Conservation (phyloP, 192 early-diverging fungal species). For the Backusella liffmaniae region DNA sequence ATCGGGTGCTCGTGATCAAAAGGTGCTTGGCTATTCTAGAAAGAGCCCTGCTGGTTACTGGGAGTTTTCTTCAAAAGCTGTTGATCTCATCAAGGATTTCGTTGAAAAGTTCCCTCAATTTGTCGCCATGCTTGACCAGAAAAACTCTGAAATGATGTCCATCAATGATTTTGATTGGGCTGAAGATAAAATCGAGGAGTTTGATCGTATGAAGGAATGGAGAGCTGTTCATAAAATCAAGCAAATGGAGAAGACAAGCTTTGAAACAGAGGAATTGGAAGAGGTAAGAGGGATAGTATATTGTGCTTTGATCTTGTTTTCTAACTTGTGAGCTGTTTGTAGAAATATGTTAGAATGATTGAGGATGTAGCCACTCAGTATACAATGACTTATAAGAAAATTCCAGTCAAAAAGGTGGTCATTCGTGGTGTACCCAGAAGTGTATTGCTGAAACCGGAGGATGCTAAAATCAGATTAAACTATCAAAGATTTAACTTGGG, state of each 20-base stretch:
- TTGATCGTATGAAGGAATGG: constrained; percentile 63
- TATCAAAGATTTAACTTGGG: constrained; percentile 83
- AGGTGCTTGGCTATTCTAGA: constrained; percentile 86
- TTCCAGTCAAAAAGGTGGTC: constrained; percentile 41
- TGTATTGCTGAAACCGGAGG: constrained; percentile 74
- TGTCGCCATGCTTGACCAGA: constrained; percentile 17
- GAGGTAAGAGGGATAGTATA: constrained; percentile 42
- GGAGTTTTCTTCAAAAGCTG: constrained; percentile 83
- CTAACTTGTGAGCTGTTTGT: not conserved
- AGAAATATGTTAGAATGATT: constrained; percentile 47
- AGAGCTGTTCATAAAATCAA: constrained; percentile 59
- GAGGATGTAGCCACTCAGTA: constrained; percentile 55
- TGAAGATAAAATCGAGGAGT: constrained; percentile 38
- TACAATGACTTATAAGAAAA: constrained; percentile 32
- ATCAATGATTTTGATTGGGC: constrained; percentile 31
- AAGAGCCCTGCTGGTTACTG: constrained; percentile 71
- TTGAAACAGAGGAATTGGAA: constrained; percentile 64
- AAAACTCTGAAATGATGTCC: constrained; percentile 1
- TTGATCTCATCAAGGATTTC: constrained; percentile 73
- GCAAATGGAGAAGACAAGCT: constrained; percentile 60
- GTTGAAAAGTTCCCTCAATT: constrained; percentile 57
- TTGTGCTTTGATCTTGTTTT: not conserved
- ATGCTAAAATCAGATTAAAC: constrained; percentile 67
- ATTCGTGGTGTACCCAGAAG: constrained; percentile 52
- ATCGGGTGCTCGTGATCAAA: constrained; percentile 83